A percentile compares a stretch with the other conserved stretches of the same genome.
Conservation (phyloP, 2,329 filamentous ascomycete genomes). For the Aureobasidium sp. region DNA sequence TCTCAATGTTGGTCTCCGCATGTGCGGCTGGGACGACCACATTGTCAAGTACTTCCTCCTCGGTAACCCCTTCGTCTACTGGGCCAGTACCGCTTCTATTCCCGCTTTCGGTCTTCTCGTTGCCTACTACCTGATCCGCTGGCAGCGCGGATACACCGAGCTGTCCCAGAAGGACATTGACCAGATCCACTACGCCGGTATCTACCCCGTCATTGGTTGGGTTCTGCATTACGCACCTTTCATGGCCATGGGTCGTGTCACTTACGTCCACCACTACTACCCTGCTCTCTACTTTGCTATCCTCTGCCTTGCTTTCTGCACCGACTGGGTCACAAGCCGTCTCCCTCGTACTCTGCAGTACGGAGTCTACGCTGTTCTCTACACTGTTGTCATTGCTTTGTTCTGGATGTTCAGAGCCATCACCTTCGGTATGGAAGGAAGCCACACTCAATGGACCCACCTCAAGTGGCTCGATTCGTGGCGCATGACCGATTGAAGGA, state of each 20-base stretch:
- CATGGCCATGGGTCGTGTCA: conserved; percentile 95
- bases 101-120: conserved; percentile 64
- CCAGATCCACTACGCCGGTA: conserved; percentile 84
- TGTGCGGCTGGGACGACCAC: conserved; percentile 96
- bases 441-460: conserved; percentile 75
- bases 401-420: conserved; percentile 90
- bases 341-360: conserved; percentile 56
- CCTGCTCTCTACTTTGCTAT: conserved; percentile 97
- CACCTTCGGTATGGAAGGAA: conserved; percentile 90
- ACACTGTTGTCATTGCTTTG: conserved; percentile 64
- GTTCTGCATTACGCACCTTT: conserved; percentile 95
- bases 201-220: conserved; percentile 92
- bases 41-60: conserved; percentile 98
- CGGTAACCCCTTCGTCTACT: conserved; percentile 93
- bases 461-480: conserved; percentile 89
- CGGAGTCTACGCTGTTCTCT: conserved; percentile 64
- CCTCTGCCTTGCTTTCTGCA: conserved; percentile 74
- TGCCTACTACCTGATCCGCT: conserved; percentile 79
- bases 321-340: conserved; percentile 71
- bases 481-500: conserved; percentile 59
- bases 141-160: conserved; percentile 90
- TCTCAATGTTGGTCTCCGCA: conserved; percentile 86
- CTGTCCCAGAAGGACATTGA: conserved; percentile 74
- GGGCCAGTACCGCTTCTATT: conserved; percentile 77
- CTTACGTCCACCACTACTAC: conserved; percentile 99